Base-by-base conservation (phyloP, 1,284 basidiomycete species). In the Cryptococcus sp. region DNA sequence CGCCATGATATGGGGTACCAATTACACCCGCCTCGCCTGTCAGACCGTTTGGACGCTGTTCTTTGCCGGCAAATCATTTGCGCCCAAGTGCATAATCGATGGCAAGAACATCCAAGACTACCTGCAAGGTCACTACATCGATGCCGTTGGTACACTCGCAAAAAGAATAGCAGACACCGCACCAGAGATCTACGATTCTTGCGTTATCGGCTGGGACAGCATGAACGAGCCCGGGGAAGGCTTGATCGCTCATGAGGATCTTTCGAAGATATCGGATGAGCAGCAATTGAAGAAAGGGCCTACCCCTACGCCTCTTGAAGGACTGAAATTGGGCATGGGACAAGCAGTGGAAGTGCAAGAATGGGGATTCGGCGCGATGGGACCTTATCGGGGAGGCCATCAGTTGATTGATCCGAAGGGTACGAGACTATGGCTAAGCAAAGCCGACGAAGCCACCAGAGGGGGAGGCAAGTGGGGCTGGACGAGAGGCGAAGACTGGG, bases 1-100 rank as follows among this genome's bases (percentile, higher is more conserved):
- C 2, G 86, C 88, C 52, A 99, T 99, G 95, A 86, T 94, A 63
- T 98, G 95, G 95, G 87, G 88, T 16, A 97, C 95, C 22, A 98
- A 98, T 75, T 97, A 98, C 72, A 87, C 89, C 49, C 90, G 90
- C 13, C 85, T 97, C 17, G 86, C 89, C 42, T 87, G 86, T 15
- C 92, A 93, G 73, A 96, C 93, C 4, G 75, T 98, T 54, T 96
- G 93, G 81, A 93, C 93, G 3, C 84, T 99, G 57, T 98, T 97
- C 84, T 98, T 93, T 73, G 93, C 89, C 27, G 95, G 95, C 3
- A 85, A 85, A 38, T 86, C 88, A 53, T 98, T 87, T 75, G 93
- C 94, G 0, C 95, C 95, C 0, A 87, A 88, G 58, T 97, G 93
- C 77, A 81, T 93, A 68, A 89, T 98, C 69, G 93, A 98, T 78